A percentile compares a stretch with the other conserved stretches of the same genome.
phyloP scores from a whole-genome alignment of 192 early-diverging fungal genomes.

The Pilaira anomala region DNA sequence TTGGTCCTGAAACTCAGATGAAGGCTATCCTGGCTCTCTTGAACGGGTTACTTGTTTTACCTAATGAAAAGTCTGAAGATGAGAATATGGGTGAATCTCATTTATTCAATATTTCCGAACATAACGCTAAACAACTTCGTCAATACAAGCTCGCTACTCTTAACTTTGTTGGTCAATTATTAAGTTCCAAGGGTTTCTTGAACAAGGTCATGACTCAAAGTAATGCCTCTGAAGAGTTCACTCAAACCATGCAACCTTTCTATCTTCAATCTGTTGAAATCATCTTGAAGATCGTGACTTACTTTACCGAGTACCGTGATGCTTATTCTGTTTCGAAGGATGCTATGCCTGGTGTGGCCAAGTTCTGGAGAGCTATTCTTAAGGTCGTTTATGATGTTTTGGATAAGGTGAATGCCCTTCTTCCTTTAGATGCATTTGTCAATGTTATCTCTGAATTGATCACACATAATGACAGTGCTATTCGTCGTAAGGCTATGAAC shows the following conservation, averaged over 20 bases:
- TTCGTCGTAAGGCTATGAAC: slow-evolving; percentile 72
- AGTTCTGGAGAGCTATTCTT: slow-evolving; percentile 48
- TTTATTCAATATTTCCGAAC: slow-evolving; percentile 38
- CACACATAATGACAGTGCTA: slow-evolving; percentile 51
- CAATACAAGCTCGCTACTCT: slow-evolving; percentile 62
- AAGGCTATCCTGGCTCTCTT: slow-evolving; percentile 59
- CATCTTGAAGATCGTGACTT: slow-evolving; percentile 54
- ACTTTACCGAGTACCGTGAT: slow-evolving; percentile 46
- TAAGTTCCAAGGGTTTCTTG: slow-evolving; percentile 52
- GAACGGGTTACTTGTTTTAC: slow-evolving; percentile 48
- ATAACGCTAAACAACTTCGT: slow-evolving; percentile 56
- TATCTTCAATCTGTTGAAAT: slow-evolving; percentile 52
- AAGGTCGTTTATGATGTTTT: slow-evolving; percentile 72
- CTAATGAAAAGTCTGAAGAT: slow-evolving; percentile 48
- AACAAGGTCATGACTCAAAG: slow-evolving; percentile 42
- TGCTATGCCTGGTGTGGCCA: slow-evolving; percentile 36
- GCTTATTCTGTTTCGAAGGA: slow-evolving; percentile 30
- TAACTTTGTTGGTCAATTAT: slow-evolving; percentile 50
- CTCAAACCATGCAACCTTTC: slow-evolving; percentile 43
- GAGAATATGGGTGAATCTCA: slow-evolving; percentile 1
- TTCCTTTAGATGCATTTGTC: slow-evolving; percentile 76
- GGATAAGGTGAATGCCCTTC: slow-evolving; percentile 69
- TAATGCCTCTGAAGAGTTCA: slow-evolving; percentile 31
- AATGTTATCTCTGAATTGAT: slow-evolving; percentile 63
- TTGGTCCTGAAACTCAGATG: slow-evolving; percentile 65